A percentile compares a stretch with the other conserved stretches of the same genome.
phyloP scores from a whole-genome alignment of 345 rosid genomes.

The rapeseed (Brassica napus) region DNA sequence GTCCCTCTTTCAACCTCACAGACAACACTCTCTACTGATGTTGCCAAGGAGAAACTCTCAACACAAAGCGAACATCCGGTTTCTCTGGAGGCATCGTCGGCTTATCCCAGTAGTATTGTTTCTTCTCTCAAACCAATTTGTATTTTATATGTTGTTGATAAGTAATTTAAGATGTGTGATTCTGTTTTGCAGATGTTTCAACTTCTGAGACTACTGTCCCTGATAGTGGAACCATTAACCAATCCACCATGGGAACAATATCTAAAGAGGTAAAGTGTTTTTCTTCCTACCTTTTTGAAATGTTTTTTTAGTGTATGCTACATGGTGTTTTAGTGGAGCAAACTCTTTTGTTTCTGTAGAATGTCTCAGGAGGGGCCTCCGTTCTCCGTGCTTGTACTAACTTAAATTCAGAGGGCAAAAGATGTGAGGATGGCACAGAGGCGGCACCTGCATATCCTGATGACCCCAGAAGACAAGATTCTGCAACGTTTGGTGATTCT shows the following conservation, averaged over 20 bases:
- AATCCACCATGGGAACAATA: constrained; percentile 9
- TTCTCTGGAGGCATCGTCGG: background rate
- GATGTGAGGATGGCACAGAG: constrained; percentile 23
- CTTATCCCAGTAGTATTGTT: constrained; percentile 23
- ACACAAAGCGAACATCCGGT: background rate
- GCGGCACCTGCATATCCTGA: background rate
- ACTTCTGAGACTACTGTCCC: constrained; percentile 15
- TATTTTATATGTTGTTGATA: background rate
- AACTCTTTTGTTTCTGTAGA: background rate
- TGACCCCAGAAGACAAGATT: constrained; percentile 27
- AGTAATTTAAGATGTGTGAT: background rate
- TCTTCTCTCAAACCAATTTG: constrained; percentile 8
- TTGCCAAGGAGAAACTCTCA: constrained; percentile 2
- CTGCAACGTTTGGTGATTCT: constrained; percentile 14
- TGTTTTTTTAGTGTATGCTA: background rate
- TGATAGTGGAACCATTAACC: constrained; percentile 1
- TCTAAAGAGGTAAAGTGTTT: constrained; percentile 18
- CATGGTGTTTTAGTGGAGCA: background rate
- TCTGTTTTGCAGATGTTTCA: constrained; percentile 11
- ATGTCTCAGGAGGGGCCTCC: constrained; percentile 4
- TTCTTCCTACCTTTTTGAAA: background rate
- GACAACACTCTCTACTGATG: constrained; percentile 1
- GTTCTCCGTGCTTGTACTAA: constrained; percentile 27
- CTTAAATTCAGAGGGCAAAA: background rate
- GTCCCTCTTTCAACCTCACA: constrained; percentile 29